Percentiles rank a stretch among this genome's conserved stretches.
Conservation (phyloP, 1,284 basidiomycete genomes). For the Malassezia nana region DNA sequence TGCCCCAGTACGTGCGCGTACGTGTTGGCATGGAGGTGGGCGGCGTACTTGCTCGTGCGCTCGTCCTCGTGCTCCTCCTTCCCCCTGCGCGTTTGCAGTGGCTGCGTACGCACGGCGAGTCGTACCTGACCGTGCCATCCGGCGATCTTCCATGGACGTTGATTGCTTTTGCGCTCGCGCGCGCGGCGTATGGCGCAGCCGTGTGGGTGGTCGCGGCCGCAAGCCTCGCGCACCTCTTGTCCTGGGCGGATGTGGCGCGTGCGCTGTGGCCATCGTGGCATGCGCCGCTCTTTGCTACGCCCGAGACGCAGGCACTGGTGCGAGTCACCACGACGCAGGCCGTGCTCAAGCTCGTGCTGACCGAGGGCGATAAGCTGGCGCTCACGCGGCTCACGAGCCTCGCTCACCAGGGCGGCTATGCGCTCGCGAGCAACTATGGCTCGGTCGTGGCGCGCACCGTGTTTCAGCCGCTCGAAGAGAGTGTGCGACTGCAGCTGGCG, state of each 20-base stretch:
- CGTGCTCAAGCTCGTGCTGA: slow-evolving; percentile 82
- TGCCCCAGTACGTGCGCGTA: slow-evolving; percentile 20
- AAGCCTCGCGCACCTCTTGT: neutral
- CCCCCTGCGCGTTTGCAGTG: slow-evolving; percentile 9
- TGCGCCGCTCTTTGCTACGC: neutral
- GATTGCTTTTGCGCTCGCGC: slow-evolving; percentile 36
- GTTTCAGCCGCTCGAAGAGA: slow-evolving; percentile 46
- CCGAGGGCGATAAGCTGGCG: slow-evolving; percentile 80
- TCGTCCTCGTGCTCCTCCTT: slow-evolving; percentile 20
- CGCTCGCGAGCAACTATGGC: slow-evolving; percentile 44
- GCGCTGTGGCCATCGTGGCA: neutral
- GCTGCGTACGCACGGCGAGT: neutral
- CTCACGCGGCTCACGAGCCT: slow-evolving; percentile 32
- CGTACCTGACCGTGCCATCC: slow-evolving; percentile 13
- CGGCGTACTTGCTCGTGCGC: slow-evolving; percentile 29
- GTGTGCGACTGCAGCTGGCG: slow-evolving; percentile 28
- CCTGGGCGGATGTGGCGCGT: neutral
- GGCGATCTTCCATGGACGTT: slow-evolving; percentile 18
- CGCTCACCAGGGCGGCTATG: slow-evolving; percentile 45
- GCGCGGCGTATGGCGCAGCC: slow-evolving; percentile 25
- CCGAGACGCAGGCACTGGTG: slow-evolving; percentile 51
- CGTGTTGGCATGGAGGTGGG: slow-evolving; percentile 37
- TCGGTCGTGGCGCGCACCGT: slow-evolving; percentile 39
- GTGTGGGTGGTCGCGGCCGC: neutral
- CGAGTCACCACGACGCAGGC: slow-evolving; percentile 74